Conservation (phyloP, 306 rosid genomes). For the Pachyrhizus erosus region DNA sequence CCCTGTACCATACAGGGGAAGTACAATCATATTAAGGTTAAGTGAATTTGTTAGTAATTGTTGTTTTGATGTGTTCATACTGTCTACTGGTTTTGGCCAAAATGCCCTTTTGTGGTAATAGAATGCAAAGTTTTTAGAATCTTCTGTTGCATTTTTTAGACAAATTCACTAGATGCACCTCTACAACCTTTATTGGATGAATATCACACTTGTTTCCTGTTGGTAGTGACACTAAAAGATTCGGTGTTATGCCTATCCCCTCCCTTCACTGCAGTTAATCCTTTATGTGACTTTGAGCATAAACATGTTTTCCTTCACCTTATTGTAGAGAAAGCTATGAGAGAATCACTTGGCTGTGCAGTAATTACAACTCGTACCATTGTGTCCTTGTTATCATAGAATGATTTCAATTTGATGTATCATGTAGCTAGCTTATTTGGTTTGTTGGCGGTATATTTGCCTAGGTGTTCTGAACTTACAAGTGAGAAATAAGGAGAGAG, state of each 20-base stretch:
- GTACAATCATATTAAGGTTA: slow-evolving; percentile 22
- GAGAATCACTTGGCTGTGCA: slow-evolving; percentile 26
- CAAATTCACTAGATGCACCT: background rate
- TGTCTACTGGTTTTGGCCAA: background rate
- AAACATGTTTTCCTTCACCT: background rate
- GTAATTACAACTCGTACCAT: slow-evolving; percentile 16
- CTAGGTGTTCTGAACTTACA: background rate
- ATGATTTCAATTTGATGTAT: slow-evolving; percentile 21
- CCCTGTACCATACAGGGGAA: background rate
- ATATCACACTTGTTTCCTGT: background rate
- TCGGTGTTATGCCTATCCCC: background rate
- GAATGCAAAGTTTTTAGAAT: slow-evolving; percentile 25
- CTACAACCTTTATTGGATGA: background rate
- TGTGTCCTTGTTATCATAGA: slow-evolving; percentile 6
- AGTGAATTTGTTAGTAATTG: slow-evolving; percentile 16
- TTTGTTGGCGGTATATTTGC: slow-evolving; percentile 30
- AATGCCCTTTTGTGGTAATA: slow-evolving; percentile 15
- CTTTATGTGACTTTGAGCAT: slow-evolving; percentile 2
- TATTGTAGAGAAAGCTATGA: slow-evolving; percentile 6
- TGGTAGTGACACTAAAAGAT: background rate
- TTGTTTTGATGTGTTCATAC: slow-evolving; percentile 22
- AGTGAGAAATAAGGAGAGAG: background rate
- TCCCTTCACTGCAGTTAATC: slow-evolving; percentile 13
- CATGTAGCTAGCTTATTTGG: slow-evolving; percentile 21
- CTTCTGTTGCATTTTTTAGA: slow-evolving; percentile 3